These are phyloP conservation scores for Ophidiomyces ophidiicola DNA, from an alignment of 2,329 filamentous ascomycete species.

Conservation along the genomic window DNA sequence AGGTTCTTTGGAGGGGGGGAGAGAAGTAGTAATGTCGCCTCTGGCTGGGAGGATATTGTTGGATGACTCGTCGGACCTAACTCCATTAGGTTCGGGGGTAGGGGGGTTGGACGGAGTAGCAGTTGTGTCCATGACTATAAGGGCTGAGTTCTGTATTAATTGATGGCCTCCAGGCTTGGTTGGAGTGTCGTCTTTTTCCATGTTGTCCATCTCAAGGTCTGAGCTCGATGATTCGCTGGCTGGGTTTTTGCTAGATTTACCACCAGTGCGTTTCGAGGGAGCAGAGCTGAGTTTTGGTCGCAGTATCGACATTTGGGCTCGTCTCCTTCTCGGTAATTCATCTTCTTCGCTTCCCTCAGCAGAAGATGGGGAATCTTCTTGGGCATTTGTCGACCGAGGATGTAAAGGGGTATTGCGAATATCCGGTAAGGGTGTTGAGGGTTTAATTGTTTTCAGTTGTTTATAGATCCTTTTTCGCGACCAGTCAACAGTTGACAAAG, in stretches of 20 bases:
- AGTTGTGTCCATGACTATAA: too few relatives aligned
- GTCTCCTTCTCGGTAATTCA: slow-evolving; percentile 17
- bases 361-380: slow-evolving; percentile 20
- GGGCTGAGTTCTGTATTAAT: slow-evolving; percentile 25
- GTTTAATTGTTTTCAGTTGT: slow-evolving; percentile 28
- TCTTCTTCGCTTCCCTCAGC: slow-evolving; percentile 15
- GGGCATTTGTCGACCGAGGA: slow-evolving; percentile 19
- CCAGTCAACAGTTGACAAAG: slow-evolving; percentile 27
- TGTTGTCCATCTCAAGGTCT: slow-evolving; percentile 24
- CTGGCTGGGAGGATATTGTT: too few relatives aligned
- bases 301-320: slow-evolving; percentile 34
- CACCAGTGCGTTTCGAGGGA: slow-evolving; percentile 31
- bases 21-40: slow-evolving; percentile 1
- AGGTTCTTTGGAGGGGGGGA: not conserved
- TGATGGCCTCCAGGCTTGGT: slow-evolving; percentile 26
- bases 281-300: slow-evolving; percentile 31
- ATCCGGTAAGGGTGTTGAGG: slow-evolving; percentile 20
- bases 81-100: too few relatives aligned
- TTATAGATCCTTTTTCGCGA: slow-evolving; percentile 32
- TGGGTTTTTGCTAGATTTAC: slow-evolving; percentile 31
- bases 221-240: slow-evolving; percentile 18
- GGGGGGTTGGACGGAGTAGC: too few relatives aligned
- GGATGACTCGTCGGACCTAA: too few relatives aligned
- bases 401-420: slow-evolving; percentile 27
- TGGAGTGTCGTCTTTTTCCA: slow-evolving; percentile 24